Conservation (phyloP, 305 asterid species). For the Lippia alba region DNA sequence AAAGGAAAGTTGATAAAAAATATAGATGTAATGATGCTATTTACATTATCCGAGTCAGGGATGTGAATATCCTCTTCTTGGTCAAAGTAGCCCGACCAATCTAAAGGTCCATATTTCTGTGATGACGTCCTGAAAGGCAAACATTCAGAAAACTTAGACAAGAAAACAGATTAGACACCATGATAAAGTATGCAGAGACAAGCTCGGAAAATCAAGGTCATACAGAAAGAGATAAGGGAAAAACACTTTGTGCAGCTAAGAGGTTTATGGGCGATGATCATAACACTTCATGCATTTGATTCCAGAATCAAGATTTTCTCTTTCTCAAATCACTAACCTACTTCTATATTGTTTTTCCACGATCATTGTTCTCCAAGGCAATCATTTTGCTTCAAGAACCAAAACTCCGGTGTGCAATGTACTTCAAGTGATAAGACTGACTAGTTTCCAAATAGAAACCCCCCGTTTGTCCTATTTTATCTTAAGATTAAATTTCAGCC, state of each 20-base stretch:
- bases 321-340: not conserved
- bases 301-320: not conserved
- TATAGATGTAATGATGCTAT: constrained; percentile 40
- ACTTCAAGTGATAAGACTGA: constrained; percentile 16
- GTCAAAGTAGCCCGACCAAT: constrained; percentile 84
- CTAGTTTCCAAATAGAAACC: constrained; percentile 12
- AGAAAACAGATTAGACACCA: not conserved
- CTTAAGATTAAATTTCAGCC: too few species aligned
- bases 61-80: constrained; percentile 76
- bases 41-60: constrained; percentile 76
- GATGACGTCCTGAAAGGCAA: constrained; percentile 61
- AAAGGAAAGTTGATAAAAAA: constrained; percentile 11
- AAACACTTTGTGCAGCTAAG: not conserved
- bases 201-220: not conserved
- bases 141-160: not conserved
- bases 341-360: not conserved
- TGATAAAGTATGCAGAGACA: constrained; percentile 1
- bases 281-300: not conserved
- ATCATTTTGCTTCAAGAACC: not conserved
- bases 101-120: constrained; percentile 78
- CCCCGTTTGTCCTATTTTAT: too few species aligned
- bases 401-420: not conserved
- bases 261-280: not conserved
- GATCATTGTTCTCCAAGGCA: constrained; percentile 1
- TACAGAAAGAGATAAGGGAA: constrained; percentile 1